Evolutionary conservation across 805 yeast genomes (phyloP).

Genomic region (Ogataea henricii): DNA sequence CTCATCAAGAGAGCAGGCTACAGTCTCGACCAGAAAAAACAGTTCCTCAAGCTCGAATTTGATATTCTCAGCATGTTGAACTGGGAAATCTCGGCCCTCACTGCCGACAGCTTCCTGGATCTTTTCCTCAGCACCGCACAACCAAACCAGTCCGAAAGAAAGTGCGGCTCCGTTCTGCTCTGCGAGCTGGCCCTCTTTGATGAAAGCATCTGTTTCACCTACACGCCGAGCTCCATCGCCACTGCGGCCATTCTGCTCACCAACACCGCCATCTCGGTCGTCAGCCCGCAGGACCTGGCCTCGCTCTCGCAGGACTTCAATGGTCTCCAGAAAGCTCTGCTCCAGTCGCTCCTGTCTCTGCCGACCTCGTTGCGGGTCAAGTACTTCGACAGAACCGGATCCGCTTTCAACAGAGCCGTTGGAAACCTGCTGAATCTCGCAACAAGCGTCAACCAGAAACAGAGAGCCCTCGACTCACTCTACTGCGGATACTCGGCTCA

Average conservation of each 20-base stretch:
- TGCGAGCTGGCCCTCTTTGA: conserved; percentile 70
- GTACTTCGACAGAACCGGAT: conserved; percentile 23
- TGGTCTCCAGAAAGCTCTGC: conserved; percentile 31
- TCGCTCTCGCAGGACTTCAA: conserved; percentile 30
- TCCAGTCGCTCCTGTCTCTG: conserved; percentile 26
- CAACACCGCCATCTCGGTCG: conserved; percentile 42
- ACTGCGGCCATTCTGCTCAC: conserved; percentile 53
- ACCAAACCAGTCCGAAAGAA: conserved; percentile 47
- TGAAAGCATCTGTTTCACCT: conserved; percentile 55
- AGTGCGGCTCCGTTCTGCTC: conserved; percentile 57
- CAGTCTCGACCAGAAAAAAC: conserved; percentile 22
- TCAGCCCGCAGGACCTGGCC: conserved; percentile 36
- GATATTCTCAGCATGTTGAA: conserved; percentile 61
- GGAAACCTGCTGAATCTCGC: conserved; percentile 31
- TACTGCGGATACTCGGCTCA: conserved; percentile 14
- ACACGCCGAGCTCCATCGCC: conserved; percentile 47
- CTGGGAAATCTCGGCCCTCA: conserved; percentile 65
- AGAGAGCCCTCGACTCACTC: conserved; percentile 22
- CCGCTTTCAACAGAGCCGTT: conserved; percentile 23
- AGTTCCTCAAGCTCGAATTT: conserved; percentile 67
- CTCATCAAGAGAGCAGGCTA: conserved; percentile 35
- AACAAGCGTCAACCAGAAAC: conserved; percentile 26
- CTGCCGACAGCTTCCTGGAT: conserved; percentile 66
- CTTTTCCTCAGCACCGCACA: conserved; percentile 42
- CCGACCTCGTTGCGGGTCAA: conserved; percentile 31